Conservation (phyloP, 2,329 filamentous ascomycete species). For the Ophiostoma australiae region DNA sequence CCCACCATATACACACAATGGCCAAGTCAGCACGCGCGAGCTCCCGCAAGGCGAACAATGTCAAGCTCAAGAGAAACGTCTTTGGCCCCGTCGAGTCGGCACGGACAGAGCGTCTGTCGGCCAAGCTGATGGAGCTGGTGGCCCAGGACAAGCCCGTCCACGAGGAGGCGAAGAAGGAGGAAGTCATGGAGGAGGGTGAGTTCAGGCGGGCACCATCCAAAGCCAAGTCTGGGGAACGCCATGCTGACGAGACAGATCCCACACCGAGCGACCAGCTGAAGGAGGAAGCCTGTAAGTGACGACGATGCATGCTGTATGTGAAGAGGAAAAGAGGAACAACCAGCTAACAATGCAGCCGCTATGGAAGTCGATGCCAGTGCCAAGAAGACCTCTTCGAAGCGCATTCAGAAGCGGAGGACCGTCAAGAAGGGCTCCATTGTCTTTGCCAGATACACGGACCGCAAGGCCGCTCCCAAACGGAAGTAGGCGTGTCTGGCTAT, state of each 20-base stretch:
- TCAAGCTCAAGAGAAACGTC: slow-evolving; percentile 70
- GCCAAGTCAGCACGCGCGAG: slow-evolving; percentile 82
- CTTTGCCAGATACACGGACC: slow-evolving; percentile 55
- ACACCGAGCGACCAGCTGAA: slow-evolving; percentile 25
- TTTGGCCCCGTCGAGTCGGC: slow-evolving; percentile 79
- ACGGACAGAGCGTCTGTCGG: slow-evolving; percentile 74
- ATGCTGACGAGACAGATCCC: slow-evolving; percentile 14
- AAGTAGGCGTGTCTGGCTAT: slow-evolving; percentile 22
- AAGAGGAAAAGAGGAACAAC: neutral
- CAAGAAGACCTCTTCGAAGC: slow-evolving; percentile 47
- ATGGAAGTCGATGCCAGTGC: slow-evolving; percentile 54
- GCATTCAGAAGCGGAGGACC: slow-evolving; percentile 51
- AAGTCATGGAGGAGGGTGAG: slow-evolving; percentile 41
- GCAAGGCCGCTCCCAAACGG: slow-evolving; percentile 43
- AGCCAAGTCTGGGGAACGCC: neutral
- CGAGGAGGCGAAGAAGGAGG: slow-evolving; percentile 34
- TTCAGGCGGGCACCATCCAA: slow-evolving; percentile 35
- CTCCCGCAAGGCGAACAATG: slow-evolving; percentile 75
- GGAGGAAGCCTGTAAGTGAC: slow-evolving; percentile 23
- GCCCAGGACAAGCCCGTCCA: slow-evolving; percentile 54
- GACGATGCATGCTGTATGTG: too few species aligned
- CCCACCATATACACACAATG: slow-evolving; percentile 48
- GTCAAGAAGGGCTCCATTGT: slow-evolving; percentile 54
- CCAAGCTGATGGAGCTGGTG: slow-evolving; percentile 77
- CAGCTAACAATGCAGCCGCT: slow-evolving; percentile 31